Evolutionary conservation across 176 grass and related monocot species (phyloP).

Genomic region (Musa itinerans): DNA sequence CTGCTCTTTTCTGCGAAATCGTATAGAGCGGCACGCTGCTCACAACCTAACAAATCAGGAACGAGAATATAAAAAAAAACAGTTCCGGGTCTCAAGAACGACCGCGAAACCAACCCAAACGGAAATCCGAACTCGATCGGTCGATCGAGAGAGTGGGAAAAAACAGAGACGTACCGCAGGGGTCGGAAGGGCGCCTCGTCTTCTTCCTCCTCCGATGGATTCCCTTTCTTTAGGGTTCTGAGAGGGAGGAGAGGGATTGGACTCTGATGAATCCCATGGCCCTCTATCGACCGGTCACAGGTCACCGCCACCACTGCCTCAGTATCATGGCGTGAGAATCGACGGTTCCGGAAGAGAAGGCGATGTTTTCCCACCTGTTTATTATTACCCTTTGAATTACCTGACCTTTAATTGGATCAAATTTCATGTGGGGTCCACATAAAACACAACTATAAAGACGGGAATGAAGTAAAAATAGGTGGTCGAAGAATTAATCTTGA

Average conservation of each 20-base stretch:
- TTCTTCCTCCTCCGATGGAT: background rate
- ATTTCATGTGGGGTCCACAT: too few relatives aligned
- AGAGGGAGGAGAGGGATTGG: background rate
- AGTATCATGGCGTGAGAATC: too few relatives aligned
- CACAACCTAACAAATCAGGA: constrained; percentile 26
- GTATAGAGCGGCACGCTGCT: constrained; percentile 60
- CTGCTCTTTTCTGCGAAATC: constrained; percentile 51
- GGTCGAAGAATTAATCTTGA: too few relatives aligned
- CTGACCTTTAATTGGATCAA: too few relatives aligned
- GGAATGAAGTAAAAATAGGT: too few relatives aligned
- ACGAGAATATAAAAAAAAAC: background rate
- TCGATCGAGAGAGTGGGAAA: background rate
- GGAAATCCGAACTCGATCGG: background rate
- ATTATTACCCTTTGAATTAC: too few relatives aligned
- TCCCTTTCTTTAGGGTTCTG: background rate
- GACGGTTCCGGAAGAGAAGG: too few relatives aligned
- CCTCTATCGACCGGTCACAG: background rate
- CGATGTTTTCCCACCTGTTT: too few relatives aligned
- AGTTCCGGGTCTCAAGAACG: background rate
- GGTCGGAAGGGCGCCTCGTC: background rate
- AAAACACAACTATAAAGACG: too few relatives aligned
- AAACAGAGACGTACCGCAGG: constrained; percentile 15
- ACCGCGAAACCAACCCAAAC: background rate
- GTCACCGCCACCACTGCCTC: background rate
- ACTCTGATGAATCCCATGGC: background rate